Percentiles rank a stretch among this genome's conserved stretches.
These are phyloP conservation scores for Colletotrichum lupini DNA, from an alignment of 2,329 filamentous ascomycete genomes.

Conservation along the genomic window DNA sequence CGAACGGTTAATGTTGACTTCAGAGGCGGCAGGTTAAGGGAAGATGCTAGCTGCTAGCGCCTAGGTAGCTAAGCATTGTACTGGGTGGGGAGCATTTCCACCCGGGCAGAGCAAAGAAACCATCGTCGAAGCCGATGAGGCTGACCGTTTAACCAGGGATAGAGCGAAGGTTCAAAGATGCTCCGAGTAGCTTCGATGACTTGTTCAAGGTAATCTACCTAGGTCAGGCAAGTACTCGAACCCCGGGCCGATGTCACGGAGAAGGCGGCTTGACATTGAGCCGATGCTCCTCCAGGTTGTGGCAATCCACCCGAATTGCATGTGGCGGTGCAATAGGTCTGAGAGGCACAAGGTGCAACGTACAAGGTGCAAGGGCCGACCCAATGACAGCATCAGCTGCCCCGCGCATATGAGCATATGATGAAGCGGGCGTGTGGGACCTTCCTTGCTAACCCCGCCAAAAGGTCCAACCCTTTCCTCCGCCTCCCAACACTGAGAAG, in stretches of 20 bases:
- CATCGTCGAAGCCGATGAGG: neutral
- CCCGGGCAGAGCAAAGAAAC: neutral
- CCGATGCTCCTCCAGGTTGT: neutral
- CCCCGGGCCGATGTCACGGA: neutral
- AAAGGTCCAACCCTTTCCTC: constrained; percentile 29
- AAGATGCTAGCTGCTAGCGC: neutral
- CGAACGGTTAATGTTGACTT: neutral
- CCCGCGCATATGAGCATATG: constrained; percentile 34
- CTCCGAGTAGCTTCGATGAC: neutral
- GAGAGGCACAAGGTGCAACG: neutral
- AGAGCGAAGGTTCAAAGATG: neutral
- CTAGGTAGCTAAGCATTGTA: neutral
- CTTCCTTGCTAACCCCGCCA: constrained; percentile 32
- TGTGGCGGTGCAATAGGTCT: constrained; percentile 31
- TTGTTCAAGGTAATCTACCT: neutral
- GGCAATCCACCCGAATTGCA: neutral
- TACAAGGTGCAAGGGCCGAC: neutral
- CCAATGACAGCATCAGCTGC: constrained; percentile 35
- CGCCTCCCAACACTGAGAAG: constrained; percentile 27
- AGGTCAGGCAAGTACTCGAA: no score
- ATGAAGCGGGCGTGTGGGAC: constrained; percentile 29
- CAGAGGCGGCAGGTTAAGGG: neutral
- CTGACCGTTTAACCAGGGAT: neutral
- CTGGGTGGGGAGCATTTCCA: neutral
- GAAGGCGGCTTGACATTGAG: neutral